phyloP scores from a whole-genome alignment of 2,329 filamentous ascomycete species.

The Verticillium nonalfalfae region DNA sequence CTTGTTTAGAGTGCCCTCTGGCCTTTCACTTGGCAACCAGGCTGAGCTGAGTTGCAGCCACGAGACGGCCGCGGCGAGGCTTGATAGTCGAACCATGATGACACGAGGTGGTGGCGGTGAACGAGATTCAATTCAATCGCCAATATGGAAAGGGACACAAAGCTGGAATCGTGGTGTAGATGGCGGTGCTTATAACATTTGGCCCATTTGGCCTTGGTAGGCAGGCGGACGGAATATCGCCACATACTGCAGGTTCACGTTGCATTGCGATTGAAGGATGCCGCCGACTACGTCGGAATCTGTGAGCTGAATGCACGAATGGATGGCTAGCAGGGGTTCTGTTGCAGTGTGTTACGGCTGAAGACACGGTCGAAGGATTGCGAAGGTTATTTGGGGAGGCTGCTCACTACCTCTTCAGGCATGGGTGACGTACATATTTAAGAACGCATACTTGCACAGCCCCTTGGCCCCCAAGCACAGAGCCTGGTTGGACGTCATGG shows the following conservation, averaged over 20 bases:
- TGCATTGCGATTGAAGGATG: background rate
- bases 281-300: background rate
- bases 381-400: background rate
- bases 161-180: background rate
- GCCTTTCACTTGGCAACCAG: background rate
- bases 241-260: background rate
- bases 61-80: background rate
- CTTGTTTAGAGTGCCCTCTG: background rate
- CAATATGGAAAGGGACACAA: background rate
- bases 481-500: background rate
- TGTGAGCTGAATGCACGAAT: background rate
- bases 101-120: background rate
- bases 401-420: background rate
- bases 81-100: background rate
- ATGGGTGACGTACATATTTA: background rate
- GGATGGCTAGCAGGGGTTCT: background rate
- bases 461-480: background rate
- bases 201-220: background rate
- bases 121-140: background rate
- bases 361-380: background rate
- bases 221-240: background rate
- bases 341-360: background rate
- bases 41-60: background rate
- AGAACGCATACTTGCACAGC: background rate
- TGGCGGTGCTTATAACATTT: background rate